These are phyloP conservation scores for Kodamaea neixiangensis DNA, from an alignment of 805 yeast genomes.

Conservation along the genomic window DNA sequence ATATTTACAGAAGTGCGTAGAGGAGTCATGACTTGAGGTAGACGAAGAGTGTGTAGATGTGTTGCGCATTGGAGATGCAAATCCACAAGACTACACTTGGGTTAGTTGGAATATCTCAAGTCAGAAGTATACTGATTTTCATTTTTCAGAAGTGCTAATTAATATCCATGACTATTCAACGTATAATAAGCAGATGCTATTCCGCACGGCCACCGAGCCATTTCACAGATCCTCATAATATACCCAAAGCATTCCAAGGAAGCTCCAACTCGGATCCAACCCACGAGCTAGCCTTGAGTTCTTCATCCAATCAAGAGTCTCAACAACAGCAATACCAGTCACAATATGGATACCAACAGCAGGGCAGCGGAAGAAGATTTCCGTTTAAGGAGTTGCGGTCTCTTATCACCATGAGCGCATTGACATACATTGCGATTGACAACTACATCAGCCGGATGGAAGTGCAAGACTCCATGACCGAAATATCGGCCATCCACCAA, in stretches of 20 bases:
- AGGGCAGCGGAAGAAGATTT: constrained; percentile 4
- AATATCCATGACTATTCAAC: background rate
- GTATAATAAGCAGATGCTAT: constrained; percentile 1
- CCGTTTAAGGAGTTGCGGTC: constrained; percentile 41
- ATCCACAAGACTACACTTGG: no score
- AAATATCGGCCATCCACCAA: constrained; percentile 38
- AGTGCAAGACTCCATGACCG: constrained; percentile 37
- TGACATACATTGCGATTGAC: constrained; percentile 54
- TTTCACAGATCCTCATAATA: constrained; percentile 6
- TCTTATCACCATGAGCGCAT: constrained; percentile 42
- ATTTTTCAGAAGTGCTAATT: background rate
- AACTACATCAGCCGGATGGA: constrained; percentile 45
- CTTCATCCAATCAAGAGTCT: background rate
- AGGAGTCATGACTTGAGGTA: no score
- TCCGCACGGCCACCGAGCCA: constrained; percentile 4
- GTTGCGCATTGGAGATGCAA: no score
- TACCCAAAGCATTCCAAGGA: constrained; percentile 2
- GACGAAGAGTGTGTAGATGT: background rate
- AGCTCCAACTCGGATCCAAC: background rate
- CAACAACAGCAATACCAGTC: background rate
- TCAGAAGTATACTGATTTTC: background rate
- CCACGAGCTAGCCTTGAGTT: background rate
- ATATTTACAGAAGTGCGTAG: background rate
- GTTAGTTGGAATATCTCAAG: no score
- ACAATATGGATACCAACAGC: background rate